Percentiles rank a stretch among this genome's conserved stretches.
Conservation (phyloP, 495 filamentous ascomycete genomes). For the Saxophila tyrrhenica region DNA sequence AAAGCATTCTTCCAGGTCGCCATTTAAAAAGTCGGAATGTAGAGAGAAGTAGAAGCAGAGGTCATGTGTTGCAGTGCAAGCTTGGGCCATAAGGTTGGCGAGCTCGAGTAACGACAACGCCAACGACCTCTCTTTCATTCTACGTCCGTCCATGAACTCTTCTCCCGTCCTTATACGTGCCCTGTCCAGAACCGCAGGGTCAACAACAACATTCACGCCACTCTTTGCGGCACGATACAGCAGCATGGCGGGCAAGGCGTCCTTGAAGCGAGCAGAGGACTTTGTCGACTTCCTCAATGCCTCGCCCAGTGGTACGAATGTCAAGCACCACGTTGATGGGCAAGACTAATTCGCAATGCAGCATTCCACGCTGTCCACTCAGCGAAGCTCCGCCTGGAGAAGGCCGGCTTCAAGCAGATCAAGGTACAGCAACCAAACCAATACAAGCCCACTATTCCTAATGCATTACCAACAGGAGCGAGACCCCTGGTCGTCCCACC, state of each 20-base stretch:
- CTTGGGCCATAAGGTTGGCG: not conserved
- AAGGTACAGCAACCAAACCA: slow-evolving; percentile 37
- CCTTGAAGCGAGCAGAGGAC: slow-evolving; percentile 52
- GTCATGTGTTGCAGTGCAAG: too few relatives aligned
- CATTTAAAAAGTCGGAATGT: too few relatives aligned
- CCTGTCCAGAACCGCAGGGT: not conserved
- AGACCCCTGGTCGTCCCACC: slow-evolving; percentile 70
- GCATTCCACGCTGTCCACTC: slow-evolving; percentile 90
- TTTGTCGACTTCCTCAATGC: slow-evolving; percentile 91
- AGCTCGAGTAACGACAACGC: not conserved
- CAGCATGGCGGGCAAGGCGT: slow-evolving; percentile 21
- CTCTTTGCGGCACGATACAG: not conserved
- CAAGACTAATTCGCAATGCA: slow-evolving; percentile 27
- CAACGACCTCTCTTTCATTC: not conserved
- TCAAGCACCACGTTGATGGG: not conserved
- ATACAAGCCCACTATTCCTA: not conserved
- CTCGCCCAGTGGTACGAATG: slow-evolving; percentile 74
- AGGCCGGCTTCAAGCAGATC: slow-evolving; percentile 77
- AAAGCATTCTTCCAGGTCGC: too few relatives aligned
- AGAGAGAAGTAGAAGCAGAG: too few relatives aligned
- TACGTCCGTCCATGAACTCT: not conserved
- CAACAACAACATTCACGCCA: too few relatives aligned
- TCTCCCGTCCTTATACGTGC: not conserved
- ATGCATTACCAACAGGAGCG: slow-evolving; percentile 47
- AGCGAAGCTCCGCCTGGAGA: slow-evolving; percentile 58